Conservation (phyloP, 2,329 filamentous ascomycete species). For the Lasiodiplodia sp. region DNA sequence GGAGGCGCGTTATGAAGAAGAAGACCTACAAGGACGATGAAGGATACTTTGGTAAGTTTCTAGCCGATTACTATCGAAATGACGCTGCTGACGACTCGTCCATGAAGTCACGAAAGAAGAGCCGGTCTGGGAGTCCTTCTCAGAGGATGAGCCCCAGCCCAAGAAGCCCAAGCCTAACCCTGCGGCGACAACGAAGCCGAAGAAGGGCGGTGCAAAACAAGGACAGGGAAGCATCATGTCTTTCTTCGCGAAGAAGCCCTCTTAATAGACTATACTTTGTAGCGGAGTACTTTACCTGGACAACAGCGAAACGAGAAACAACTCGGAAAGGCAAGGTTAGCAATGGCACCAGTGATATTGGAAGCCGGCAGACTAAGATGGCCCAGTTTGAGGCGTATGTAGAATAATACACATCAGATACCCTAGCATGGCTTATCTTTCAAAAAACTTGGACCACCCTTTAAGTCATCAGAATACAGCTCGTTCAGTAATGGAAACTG, state of each 20-base stretch:
- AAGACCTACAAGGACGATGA: constrained; percentile 86
- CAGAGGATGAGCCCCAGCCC: constrained; percentile 77
- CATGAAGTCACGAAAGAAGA: constrained; percentile 79
- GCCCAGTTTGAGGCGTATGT: not conserved
- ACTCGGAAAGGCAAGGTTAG: not conserved
- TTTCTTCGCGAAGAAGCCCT: constrained; percentile 78
- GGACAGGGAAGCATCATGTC: constrained; percentile 87
- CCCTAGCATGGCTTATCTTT: not conserved
- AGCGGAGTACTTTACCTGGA: not conserved
- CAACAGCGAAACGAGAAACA: not conserved
- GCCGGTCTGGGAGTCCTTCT: constrained; percentile 88
- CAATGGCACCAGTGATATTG: not conserved
- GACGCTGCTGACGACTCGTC: constrained; percentile 46
- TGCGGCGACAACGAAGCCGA: constrained; percentile 59
- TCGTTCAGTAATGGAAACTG: no score
- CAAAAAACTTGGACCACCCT: not conserved
- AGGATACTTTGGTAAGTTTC: constrained; percentile 69
- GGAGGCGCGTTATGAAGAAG: constrained; percentile 84
- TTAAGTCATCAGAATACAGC: no score
- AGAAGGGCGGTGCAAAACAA: constrained; percentile 50
- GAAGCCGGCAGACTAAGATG: not conserved
- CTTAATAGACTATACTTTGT: not conserved
- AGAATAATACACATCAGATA: not conserved
- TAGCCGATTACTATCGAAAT: constrained; percentile 60
- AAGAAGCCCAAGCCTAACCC: constrained; percentile 60